These are phyloP conservation scores for Aspergillus arachidicola DNA, from an alignment of 2,329 filamentous ascomycete genomes.

Conservation along the genomic window DNA sequence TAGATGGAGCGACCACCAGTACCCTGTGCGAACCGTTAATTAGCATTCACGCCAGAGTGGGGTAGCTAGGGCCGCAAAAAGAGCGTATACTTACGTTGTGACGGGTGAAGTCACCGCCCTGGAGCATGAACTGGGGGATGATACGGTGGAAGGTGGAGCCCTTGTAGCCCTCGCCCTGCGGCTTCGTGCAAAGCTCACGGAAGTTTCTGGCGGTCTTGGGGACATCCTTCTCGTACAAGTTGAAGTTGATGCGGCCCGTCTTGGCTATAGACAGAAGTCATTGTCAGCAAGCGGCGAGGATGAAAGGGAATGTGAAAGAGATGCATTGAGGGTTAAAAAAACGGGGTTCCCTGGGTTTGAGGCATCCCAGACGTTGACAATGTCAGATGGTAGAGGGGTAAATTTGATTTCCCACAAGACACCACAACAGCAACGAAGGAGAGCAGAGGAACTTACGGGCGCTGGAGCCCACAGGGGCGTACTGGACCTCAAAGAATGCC, in stretches of 20 bases:
- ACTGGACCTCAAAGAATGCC: constrained; percentile 75
- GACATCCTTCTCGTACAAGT: constrained; percentile 81
- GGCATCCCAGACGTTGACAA: background rate
- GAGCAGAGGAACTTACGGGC: constrained; percentile 29
- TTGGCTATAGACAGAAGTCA: constrained; percentile 58
- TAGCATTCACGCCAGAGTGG: background rate
- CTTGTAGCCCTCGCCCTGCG: constrained; percentile 82
- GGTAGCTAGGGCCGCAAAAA: background rate
- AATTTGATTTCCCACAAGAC: constrained; percentile 16
- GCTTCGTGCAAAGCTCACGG: constrained; percentile 76
- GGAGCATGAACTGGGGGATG: constrained; percentile 92
- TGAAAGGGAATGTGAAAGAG: no score
- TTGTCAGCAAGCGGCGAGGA: constrained; percentile 24
- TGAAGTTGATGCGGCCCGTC: constrained; percentile 80
- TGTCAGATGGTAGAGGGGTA: constrained; percentile 10
- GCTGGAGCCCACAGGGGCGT: constrained; percentile 46
- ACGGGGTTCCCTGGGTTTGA: background rate
- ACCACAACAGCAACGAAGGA: constrained; percentile 17
- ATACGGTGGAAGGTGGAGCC: constrained; percentile 88
- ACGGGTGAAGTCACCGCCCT: constrained; percentile 94
- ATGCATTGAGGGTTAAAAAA: background rate
- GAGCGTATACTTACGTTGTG: constrained; percentile 69
- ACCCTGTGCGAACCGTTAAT: constrained; percentile 58
- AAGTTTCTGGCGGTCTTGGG: constrained; percentile 90
- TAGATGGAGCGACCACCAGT: constrained; percentile 94